A percentile compares a stretch with the other conserved stretches of the same genome.
Evolutionary conservation across 305 asterid species (phyloP).

Genomic region (Rubia tinctorum): DNA sequence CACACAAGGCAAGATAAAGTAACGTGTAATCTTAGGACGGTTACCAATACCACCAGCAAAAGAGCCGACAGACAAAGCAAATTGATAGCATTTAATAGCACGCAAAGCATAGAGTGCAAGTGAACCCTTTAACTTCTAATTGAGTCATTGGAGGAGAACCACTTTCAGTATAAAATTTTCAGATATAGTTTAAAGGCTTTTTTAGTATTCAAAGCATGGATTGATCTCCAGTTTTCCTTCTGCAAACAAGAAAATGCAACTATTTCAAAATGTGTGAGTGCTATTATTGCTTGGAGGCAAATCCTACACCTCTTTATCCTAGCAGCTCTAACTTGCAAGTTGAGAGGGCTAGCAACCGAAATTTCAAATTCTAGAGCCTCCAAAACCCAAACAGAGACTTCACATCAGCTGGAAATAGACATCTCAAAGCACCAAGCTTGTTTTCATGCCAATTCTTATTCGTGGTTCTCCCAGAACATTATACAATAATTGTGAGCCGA

Average conservation of each 20-base stretch:
- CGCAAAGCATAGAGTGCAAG: neutral
- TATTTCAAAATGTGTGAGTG: neutral
- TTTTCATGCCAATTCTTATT: neutral
- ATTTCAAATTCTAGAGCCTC: neutral
- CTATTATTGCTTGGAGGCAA: neutral
- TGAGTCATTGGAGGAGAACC: neutral
- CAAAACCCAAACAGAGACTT: neutral
- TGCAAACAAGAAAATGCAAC: conserved; percentile 5
- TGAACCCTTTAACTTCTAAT: neutral
- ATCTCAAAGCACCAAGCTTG: neutral
- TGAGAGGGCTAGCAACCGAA: neutral
- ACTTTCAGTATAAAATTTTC: neutral
- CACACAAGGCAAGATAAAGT: conserved; percentile 19
- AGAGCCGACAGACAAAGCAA: neutral
- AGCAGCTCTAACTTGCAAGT: neutral
- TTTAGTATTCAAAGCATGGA: neutral
- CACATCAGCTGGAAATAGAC: neutral
- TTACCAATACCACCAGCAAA: neutral
- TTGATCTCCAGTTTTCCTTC: neutral
- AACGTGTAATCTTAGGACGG: neutral
- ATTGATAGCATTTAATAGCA: neutral
- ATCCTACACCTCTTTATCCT: neutral
- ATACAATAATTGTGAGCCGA: neutral
- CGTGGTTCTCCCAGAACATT: neutral
- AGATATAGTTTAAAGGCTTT: neutral